These are phyloP conservation scores for Eucalyptus camaldulensis DNA, from an alignment of 345 rosid species.

Conservation along the genomic window DNA sequence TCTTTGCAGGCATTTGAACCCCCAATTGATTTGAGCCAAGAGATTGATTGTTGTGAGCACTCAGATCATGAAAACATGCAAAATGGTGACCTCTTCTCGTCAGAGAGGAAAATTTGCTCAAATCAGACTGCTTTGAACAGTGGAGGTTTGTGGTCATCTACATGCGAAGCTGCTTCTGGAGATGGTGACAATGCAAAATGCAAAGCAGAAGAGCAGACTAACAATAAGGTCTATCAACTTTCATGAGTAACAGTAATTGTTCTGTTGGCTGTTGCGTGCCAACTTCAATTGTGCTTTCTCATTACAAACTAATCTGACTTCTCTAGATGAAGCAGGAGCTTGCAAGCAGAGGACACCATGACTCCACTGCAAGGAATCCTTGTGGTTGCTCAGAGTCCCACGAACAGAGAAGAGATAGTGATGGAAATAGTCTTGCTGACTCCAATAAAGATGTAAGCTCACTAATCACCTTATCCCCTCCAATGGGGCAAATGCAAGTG, in stretches of 20 bases:
- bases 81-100: constrained; percentile 24
- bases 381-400: neutral
- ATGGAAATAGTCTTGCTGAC: constrained; percentile 6
- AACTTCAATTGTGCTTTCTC: constrained; percentile 3
- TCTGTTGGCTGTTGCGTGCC: neutral
- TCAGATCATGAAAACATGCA: constrained; percentile 21
- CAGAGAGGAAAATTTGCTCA: constrained; percentile 29
- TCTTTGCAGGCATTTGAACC: constrained; percentile 87
- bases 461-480: neutral
- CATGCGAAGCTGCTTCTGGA: neutral
- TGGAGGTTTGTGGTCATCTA: constrained; percentile 21
- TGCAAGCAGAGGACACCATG: constrained; percentile 8
- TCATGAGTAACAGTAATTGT: neutral
- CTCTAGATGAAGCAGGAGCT: constrained; percentile 51
- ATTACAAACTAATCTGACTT: constrained; percentile 29
- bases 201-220: constrained; percentile 5
- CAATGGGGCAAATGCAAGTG: neutral
- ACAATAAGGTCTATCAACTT: constrained; percentile 15
- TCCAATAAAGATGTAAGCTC: constrained; percentile 55
- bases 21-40: constrained; percentile 91
- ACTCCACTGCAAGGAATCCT: neutral
- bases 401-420: constrained; percentile 7
- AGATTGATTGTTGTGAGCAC: constrained; percentile 35
- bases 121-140: constrained; percentile 22
- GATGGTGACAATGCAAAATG: constrained; percentile 9